Evolutionary conservation across 805 yeast species (phyloP).

Genomic region (Lachancea fermentati): DNA sequence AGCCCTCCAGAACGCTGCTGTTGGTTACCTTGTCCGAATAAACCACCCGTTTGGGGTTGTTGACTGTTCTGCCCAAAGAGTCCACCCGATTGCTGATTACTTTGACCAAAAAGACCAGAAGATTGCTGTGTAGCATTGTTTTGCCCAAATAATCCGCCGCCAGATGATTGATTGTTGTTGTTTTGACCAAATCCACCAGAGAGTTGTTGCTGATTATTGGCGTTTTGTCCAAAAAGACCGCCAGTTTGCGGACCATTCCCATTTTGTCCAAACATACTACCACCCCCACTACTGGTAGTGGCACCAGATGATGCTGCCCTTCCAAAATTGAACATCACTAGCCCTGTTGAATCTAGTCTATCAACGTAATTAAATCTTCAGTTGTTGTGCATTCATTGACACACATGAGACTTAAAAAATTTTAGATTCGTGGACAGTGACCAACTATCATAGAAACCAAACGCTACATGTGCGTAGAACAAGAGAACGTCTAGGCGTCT

Average conservation of each 20-base stretch:
- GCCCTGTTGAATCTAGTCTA: background rate
- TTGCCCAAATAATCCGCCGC: conserved; percentile 10
- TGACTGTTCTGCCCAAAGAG: conserved; percentile 6
- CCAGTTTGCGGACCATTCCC: conserved; percentile 13
- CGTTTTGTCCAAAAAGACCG: conserved; percentile 31
- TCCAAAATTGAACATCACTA: conserved; percentile 9
- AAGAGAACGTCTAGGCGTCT: no score
- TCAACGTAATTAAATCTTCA: no score
- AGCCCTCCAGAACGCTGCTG: conserved; percentile 25
- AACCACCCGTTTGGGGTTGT: conserved; percentile 20
- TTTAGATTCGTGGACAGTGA: background rate
- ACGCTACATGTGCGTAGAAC: background rate
- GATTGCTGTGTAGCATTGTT: no score
- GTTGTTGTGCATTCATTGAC: no score
- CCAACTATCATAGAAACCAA: background rate
- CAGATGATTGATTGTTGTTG: conserved; percentile 9
- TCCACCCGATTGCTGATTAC: conserved; percentile 10
- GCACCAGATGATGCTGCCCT: conserved; percentile 6
- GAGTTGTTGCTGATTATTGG: conserved; percentile 18
- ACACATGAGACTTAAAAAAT: no score
- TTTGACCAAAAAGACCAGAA: conserved; percentile 21
- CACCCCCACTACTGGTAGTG: conserved; percentile 1
- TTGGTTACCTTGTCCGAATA: conserved; percentile 35
- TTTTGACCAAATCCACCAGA: conserved; percentile 31
- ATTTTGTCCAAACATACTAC: conserved; percentile 6